Evolutionary conservation across 768 basidiomycete species (phyloP).

Genomic region (Agaricus blazei): DNA sequence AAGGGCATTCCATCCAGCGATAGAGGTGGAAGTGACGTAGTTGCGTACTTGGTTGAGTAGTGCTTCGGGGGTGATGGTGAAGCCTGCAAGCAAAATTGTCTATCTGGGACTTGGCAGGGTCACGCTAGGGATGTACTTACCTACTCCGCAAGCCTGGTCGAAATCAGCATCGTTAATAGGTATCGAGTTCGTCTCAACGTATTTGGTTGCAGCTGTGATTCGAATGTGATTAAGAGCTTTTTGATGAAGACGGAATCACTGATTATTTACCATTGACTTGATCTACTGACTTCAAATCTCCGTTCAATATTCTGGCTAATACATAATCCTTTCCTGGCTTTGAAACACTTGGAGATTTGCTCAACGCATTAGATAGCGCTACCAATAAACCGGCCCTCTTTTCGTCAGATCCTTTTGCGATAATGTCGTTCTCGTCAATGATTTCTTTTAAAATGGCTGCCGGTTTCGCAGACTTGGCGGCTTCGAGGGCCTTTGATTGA

Average conservation of each 20-base stretch:
- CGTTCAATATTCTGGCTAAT: conserved; percentile 64
- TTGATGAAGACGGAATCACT: not conserved
- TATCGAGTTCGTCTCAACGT: conserved; percentile 51
- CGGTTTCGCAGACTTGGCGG: conserved; percentile 75
- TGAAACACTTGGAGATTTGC: conserved; percentile 48
- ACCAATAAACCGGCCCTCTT: conserved; percentile 71
- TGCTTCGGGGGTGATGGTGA: conserved; percentile 67
- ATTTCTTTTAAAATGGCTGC: conserved; percentile 66
- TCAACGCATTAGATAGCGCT: conserved; percentile 56
- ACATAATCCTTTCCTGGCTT: conserved; percentile 56
- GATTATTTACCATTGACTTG: conserved; percentile 74
- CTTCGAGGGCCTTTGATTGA: conserved; percentile 74
- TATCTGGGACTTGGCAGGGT: not conserved
- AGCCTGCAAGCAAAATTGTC: conserved; percentile 44
- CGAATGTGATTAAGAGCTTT: not conserved
- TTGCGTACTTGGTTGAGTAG: conserved; percentile 49
- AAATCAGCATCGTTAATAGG: conserved; percentile 71
- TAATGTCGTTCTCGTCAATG: conserved; percentile 50
- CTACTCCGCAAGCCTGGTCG: conserved; percentile 79
- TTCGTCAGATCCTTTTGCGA: conserved; percentile 57
- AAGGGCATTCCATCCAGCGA: conserved; percentile 72
- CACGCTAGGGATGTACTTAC: conserved; percentile 39
- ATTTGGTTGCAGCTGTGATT: conserved; percentile 69
- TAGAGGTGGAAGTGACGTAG: conserved; percentile 50
- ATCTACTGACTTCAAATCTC: conserved; percentile 72